Conservation (phyloP, 2,329 filamentous ascomycete genomes). For the Penicillium sp. region DNA sequence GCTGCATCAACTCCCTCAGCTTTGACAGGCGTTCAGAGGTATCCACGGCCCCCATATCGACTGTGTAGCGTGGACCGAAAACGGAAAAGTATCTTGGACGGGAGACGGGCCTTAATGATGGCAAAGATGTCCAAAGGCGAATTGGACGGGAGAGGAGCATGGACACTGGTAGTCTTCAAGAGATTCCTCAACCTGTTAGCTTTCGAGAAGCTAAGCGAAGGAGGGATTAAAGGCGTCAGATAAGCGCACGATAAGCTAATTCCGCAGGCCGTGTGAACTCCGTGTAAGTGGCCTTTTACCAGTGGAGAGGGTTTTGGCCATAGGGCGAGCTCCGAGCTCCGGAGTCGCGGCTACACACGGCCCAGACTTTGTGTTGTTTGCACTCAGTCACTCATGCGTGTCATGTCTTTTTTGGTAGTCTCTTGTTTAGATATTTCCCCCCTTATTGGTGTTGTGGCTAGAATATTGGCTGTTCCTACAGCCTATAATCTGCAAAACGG, state of each 20-base stretch:
- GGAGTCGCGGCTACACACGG: slow-evolving; percentile 9
- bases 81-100: slow-evolving; percentile 41
- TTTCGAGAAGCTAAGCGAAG: background rate
- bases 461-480: too few relatives aligned
- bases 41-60: slow-evolving; percentile 75
- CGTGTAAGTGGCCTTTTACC: slow-evolving; percentile 8
- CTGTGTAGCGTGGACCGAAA: slow-evolving; percentile 35
- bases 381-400: background rate
- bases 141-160: slow-evolving; percentile 39
- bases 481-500: too few relatives aligned
- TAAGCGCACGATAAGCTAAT: slow-evolving; percentile 20
- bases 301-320: background rate
- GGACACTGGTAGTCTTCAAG: slow-evolving; percentile 4
- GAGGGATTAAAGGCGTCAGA: background rate
- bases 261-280: slow-evolving; percentile 12
- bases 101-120: slow-evolving; percentile 28
- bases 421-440: too few relatives aligned
- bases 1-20: slow-evolving; percentile 82
- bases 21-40: slow-evolving; percentile 73
- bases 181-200: background rate
- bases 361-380: slow-evolving; percentile 17
- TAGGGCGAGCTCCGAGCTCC: slow-evolving; percentile 11
- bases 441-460: too few relatives aligned
- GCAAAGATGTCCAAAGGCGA: slow-evolving; percentile 34
- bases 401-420: too few relatives aligned